Conservation (phyloP, 306 rosid genomes). For the Pyrus betulifolia region DNA sequence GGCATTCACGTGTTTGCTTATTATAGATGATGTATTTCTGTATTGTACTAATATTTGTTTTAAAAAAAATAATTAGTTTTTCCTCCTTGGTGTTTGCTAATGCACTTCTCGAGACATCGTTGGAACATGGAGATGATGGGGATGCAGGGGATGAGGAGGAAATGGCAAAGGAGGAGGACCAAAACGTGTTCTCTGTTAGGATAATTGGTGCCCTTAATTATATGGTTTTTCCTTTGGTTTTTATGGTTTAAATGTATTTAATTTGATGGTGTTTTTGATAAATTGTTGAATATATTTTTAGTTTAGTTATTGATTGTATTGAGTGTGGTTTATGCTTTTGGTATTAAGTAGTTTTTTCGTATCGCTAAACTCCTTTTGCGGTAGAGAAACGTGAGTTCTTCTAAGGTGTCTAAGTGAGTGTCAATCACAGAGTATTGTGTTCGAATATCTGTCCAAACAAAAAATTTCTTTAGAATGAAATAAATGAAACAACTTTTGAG, state of each 20-base stretch:
- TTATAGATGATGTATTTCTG: too few species aligned
- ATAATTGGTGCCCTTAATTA: slow-evolving; percentile 84
- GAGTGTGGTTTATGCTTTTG: background rate
- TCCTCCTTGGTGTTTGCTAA: slow-evolving; percentile 35
- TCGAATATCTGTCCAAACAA: too few species aligned
- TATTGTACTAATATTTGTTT: too few species aligned
- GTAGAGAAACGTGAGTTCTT: too few species aligned
- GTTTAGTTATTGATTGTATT: background rate
- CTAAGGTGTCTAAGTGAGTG: too few species aligned
- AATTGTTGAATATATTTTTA: background rate
- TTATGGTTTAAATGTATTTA: background rate
- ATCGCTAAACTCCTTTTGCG: too few species aligned
- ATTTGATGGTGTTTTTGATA: background rate
- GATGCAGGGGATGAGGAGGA: slow-evolving; percentile 15
- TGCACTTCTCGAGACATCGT: slow-evolving; percentile 63
- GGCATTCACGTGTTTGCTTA: too few species aligned
- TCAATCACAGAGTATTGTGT: too few species aligned
- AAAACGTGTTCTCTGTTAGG: slow-evolving; percentile 73
- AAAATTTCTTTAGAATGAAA: too few species aligned
- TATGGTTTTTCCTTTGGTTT: slow-evolving; percentile 41
- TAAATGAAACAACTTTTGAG: too few species aligned
- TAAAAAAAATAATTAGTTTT: too few species aligned
- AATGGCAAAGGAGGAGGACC: slow-evolving; percentile 70
- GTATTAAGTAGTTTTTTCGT: background rate
- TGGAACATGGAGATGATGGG: slow-evolving; percentile 23